phyloP scores from a whole-genome alignment of 768 basidiomycete species.

The Podaxis rugospora region DNA sequence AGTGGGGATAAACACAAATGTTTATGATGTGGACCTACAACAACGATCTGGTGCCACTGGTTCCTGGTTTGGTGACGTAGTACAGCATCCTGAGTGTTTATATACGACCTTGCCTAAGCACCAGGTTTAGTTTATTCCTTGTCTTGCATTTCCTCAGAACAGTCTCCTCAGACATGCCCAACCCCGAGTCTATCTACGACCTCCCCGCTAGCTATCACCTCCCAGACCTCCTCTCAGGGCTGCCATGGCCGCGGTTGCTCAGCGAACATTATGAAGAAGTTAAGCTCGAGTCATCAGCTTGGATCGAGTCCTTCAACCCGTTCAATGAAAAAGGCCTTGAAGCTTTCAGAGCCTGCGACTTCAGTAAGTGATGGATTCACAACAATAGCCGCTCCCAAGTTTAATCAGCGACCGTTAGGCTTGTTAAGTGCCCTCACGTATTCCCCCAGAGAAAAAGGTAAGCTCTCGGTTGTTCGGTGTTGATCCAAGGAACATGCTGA shows the following conservation, averaged over 20 bases:
- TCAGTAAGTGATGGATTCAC: constrained; percentile 7
- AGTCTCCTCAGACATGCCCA: neutral
- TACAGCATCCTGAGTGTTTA: neutral
- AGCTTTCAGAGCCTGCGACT: constrained; percentile 10
- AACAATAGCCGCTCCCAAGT: neutral
- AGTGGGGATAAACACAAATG: neutral
- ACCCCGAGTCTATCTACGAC: neutral
- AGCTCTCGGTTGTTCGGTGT: neutral
- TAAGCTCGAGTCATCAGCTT: constrained; percentile 10
- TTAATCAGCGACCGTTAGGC: neutral
- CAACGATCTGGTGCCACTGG: neutral
- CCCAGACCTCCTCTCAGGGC: neutral
- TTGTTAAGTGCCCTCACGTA: neutral
- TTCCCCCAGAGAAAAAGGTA: constrained; percentile 5
- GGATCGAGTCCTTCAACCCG: constrained; percentile 11
- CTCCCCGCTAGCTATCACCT: neutral
- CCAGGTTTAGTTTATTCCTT: neutral
- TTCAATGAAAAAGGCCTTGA: constrained; percentile 10
- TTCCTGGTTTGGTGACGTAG: neutral
- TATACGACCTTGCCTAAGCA: neutral
- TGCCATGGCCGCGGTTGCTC: constrained; percentile 4
- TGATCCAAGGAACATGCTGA: neutral
- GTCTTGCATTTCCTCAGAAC: neutral
- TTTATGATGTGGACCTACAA: constrained; percentile 5
- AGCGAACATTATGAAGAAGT: constrained; percentile 12